Evolutionary conservation across 768 basidiomycete species (phyloP), one percentile per base, ranked within the genome.

Genomic region (Phaeolepiota aurea): DNA sequence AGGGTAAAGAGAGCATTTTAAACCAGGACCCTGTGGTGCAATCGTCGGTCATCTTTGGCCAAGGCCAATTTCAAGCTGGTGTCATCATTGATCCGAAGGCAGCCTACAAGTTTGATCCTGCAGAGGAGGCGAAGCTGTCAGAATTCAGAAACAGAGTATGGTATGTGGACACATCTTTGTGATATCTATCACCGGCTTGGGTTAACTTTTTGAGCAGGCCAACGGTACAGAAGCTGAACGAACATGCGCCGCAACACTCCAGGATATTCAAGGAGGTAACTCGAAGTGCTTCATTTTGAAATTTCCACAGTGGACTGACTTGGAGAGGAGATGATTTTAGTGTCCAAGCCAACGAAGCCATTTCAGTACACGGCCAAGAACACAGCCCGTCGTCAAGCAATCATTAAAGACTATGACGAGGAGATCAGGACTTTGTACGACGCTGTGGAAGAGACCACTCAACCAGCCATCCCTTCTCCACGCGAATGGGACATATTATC

Each of bases 261-360:
- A 50, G 68, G 14, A 48, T 74, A 3, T 71, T 71, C 54, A 71
- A 70, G 43, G 69, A 69, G 56, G 68, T 65, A 42, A 5, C 39
- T 30, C 20, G 12, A 4, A 1, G 20, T 20, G 7, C 21, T 21
- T 23, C 7, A 13, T 31, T n/a, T 14, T 12, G 15, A 19, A 9
- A 9, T 4, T 42, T 22, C 10, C 13, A 13, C 23, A 28, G n/a
- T 32, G 1, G 30, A n/a, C 32, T 15, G 16, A 19, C 13, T 11
- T 16, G 20, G 25, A 30, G 3, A 14, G 4, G 18, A 71, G 66
- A 74, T 73, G 66, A 62, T 75, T 37, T 37, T 71, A 3, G 54
- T 70, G 20, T 48, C 63, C 1, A 54, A 53, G 2, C 61, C 64
- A 0, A 49, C 54, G 3, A 66, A 66, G 41, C 70, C 71, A 1